Conservation (phyloP, 257 asterid genomes). For the Solanum piurae region DNA sequence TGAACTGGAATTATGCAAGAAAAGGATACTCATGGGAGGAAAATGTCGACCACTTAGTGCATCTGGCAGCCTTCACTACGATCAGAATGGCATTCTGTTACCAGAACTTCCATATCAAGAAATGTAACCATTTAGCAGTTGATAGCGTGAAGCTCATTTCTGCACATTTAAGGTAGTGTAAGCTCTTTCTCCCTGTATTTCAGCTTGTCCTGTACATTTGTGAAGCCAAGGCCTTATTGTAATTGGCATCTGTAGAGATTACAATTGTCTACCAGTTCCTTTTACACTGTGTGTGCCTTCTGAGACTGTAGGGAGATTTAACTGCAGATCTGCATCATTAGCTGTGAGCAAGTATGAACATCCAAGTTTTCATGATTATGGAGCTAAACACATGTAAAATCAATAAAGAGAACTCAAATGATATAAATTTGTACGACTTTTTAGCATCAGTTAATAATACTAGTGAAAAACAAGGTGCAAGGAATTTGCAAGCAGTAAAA, state of each 20-base stretch:
- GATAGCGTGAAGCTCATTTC: background rate
- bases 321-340: background rate
- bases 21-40: slow-evolving; percentile 62
- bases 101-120: slow-evolving; percentile 25
- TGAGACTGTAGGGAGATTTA: background rate
- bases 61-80: slow-evolving; percentile 53
- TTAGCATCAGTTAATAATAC: background rate
- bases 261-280: background rate
- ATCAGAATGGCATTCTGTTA: slow-evolving; percentile 35
- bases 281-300: background rate
- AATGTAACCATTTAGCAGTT: background rate
- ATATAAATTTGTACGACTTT: background rate
- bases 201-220: background rate
- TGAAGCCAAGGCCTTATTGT: background rate
- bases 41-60: slow-evolving; percentile 43
- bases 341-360: background rate
- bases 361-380: background rate
- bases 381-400: background rate
- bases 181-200: background rate
- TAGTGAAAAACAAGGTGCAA: background rate
- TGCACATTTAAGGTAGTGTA: background rate
- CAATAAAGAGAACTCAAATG: background rate
- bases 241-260: background rate
- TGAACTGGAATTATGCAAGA: slow-evolving; percentile 51
- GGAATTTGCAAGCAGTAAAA: background rate